Percentiles rank a stretch among this genome's conserved stretches.
Conservation (phyloP, 176 grass and related monocot genomes). For the Musa beccarii region DNA sequence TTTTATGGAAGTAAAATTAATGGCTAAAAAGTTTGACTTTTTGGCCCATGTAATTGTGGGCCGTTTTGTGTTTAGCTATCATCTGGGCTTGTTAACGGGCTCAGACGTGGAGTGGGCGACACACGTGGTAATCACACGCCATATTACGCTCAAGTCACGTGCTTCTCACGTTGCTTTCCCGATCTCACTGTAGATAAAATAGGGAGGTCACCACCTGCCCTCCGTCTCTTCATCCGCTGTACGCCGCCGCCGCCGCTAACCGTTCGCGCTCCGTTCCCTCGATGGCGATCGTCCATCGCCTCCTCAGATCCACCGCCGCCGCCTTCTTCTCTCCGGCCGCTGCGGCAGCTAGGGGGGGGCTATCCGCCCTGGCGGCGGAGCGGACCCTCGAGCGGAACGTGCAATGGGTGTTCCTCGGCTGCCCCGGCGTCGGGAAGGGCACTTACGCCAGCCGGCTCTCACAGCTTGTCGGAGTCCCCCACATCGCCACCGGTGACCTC, state of each 20-base stretch:
- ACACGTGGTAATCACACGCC: neutral
- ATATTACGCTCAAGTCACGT: neutral
- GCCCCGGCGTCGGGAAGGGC: slow-evolving; percentile 19
- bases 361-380: slow-evolving; percentile 3
- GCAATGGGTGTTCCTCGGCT: slow-evolving; percentile 19
- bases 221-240: neutral
- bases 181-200: neutral
- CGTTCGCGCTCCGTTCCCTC: neutral
- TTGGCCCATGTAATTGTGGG: no score
- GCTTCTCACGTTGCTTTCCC: neutral
- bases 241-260: neutral
- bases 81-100: no score
- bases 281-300: slow-evolving; percentile 5
- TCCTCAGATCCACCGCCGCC: neutral
- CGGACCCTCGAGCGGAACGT: slow-evolving; percentile 1
- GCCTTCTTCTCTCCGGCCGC: neutral
- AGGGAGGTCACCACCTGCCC: neutral
- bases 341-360: neutral
- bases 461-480: slow-evolving; percentile 11
- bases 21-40: no score
- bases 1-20: no score
- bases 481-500: slow-evolving; percentile 17
- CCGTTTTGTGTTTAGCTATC: no score
- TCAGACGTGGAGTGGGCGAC: neutral
- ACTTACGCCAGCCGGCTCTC: slow-evolving; percentile 19